Percentiles rank a stretch among this genome's conserved stretches.
Conservation (phyloP, 2,329 filamentous ascomycete genomes). For the Albophoma yamanashiensis region DNA sequence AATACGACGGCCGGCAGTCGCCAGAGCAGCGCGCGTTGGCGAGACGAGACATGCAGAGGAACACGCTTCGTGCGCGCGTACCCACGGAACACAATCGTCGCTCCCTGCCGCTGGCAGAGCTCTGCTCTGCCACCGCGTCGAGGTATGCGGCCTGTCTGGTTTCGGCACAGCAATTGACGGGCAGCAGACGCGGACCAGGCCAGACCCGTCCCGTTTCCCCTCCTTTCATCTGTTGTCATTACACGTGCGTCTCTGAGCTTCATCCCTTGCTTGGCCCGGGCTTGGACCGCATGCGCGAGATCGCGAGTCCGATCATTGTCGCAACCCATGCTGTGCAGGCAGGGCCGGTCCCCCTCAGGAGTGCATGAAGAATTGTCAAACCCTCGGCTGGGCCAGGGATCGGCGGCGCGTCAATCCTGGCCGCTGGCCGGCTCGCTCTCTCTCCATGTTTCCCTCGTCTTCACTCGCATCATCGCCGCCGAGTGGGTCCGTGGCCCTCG, state of each 20-base stretch:
- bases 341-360: neutral
- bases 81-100: neutral
- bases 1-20: neutral
- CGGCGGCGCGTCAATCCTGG: neutral
- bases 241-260: neutral
- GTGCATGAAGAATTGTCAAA: conserved; percentile 1
- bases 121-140: neutral
- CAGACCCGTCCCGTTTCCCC: neutral
- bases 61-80: neutral
- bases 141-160: neutral
- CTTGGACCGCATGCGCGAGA: neutral
- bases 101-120: neutral
- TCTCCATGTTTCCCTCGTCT: neutral
- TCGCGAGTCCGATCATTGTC: neutral
- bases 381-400: neutral
- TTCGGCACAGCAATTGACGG: neutral
- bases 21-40: neutral
- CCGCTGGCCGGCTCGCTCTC: neutral
- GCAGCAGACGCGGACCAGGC: neutral
- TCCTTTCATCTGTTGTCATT: neutral
- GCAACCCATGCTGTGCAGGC: neutral
- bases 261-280: neutral
- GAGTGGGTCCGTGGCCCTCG: neutral
- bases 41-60: neutral
- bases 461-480: neutral